Conservation (phyloP, 352 stramenopile species). For the Plasmopara muralis region DNA sequence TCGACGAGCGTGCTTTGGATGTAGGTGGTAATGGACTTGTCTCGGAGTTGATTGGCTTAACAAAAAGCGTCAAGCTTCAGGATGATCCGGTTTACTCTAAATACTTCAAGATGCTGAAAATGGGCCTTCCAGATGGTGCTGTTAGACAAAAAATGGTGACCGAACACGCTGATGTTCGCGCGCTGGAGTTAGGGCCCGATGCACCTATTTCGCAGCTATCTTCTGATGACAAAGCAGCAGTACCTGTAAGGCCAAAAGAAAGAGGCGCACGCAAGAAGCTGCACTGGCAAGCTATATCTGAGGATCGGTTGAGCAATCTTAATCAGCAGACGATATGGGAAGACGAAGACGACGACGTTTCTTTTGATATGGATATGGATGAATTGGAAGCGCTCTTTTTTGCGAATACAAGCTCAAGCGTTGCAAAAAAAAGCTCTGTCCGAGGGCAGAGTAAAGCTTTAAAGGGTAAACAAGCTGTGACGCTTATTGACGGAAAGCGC, state of each 20-base stretch:
- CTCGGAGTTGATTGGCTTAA: constrained; percentile 25
- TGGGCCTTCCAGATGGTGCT: constrained; percentile 82
- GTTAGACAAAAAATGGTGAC: constrained; percentile 82
- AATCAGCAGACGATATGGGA: constrained; percentile 78
- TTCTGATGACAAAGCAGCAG: constrained; percentile 5
- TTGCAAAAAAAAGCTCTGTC: constrained; percentile 43
- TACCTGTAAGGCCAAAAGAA: constrained; percentile 9
- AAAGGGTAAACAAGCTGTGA: constrained; percentile 78
- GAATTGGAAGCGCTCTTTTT: constrained; percentile 86
- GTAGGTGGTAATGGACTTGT: constrained; percentile 41
- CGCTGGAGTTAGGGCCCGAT: constrained; percentile 63
- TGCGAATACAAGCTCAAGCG: constrained; percentile 38
- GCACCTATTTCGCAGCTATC: constrained; percentile 39
- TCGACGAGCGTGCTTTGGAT: constrained; percentile 49
- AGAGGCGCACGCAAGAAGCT: constrained; percentile 78
- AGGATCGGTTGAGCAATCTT: constrained; percentile 67
- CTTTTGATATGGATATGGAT: constrained; percentile 85
- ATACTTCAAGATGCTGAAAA: constrained; percentile 94
- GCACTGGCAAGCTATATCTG: constrained; percentile 83
- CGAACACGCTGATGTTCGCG: constrained; percentile 41
- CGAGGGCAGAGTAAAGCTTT: constrained; percentile 33
- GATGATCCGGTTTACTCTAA: constrained; percentile 71
- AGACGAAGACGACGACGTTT: constrained; percentile 65
- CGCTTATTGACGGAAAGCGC: constrained; percentile 92
- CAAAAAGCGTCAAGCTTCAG: constrained; percentile 30